A percentile compares a stretch with the other conserved stretches of the same genome.
Evolutionary conservation across 2,329 filamentous ascomycete species (phyloP).

Genomic region (Aspergillus candidus): DNA sequence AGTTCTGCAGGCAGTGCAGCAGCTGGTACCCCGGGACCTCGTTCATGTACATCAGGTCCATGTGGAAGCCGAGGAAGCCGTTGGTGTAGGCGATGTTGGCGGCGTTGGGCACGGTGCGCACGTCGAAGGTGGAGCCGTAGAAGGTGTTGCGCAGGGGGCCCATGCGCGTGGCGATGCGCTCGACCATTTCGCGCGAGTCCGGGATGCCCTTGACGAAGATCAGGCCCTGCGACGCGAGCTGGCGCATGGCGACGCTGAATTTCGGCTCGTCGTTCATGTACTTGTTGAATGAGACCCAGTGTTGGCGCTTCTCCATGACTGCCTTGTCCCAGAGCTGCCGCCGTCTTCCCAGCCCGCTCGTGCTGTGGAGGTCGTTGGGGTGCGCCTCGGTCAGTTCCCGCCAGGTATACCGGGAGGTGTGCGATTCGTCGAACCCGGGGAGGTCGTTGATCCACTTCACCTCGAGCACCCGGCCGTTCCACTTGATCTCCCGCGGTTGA

Average conservation of each 20-base stretch:
- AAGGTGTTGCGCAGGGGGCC: slow-evolving; percentile 79
- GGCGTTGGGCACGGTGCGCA: slow-evolving; percentile 70
- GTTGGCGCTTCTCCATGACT: slow-evolving; percentile 39
- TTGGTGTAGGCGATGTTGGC: slow-evolving; percentile 91
- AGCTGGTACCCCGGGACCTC: slow-evolving; percentile 77
- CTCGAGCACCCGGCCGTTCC: slow-evolving; percentile 41
- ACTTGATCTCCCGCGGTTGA: slow-evolving; percentile 28
- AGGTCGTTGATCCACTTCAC: slow-evolving; percentile 60
- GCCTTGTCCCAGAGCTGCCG: slow-evolving; percentile 33
- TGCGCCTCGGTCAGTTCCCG: no score
- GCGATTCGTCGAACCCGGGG: slow-evolving; percentile 35
- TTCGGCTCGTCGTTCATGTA: slow-evolving; percentile 59
- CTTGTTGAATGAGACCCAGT: slow-evolving; percentile 60
- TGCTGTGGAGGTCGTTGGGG: slow-evolving; percentile 5
- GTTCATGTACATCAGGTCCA: slow-evolving; percentile 83
- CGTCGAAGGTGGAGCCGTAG: slow-evolving; percentile 88
- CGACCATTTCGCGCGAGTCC: slow-evolving; percentile 58
- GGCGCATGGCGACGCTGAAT: slow-evolving; percentile 57
- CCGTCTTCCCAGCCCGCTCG: slow-evolving; percentile 18
- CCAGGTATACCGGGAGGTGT: slow-evolving; percentile 13
- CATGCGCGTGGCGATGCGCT: slow-evolving; percentile 63
- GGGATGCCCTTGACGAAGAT: slow-evolving; percentile 73
- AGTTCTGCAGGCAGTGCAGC: slow-evolving; percentile 81
- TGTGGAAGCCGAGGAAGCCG: slow-evolving; percentile 77
- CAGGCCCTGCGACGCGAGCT: slow-evolving; percentile 63